Base-by-base conservation (phyloP, 805 yeast species). In the Pichia deserticola region DNA sequence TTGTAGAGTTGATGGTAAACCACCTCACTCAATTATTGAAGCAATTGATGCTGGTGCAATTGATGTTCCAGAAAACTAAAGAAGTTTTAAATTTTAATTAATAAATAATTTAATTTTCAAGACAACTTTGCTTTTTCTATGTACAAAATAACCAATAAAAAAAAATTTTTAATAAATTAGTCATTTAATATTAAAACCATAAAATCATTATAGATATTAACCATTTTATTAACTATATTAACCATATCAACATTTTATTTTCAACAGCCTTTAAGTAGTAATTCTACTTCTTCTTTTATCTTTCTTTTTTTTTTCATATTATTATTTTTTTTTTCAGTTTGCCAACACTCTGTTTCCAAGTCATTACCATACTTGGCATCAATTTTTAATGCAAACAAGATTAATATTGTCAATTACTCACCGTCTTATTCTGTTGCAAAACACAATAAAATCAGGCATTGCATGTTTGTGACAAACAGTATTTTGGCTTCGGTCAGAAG, bases 1-100 rank as follows among this genome's bases (percentile, higher is more conserved):
- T 70, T 90, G 97, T 81, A 90, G 97, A 79, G 97, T 93, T 72
- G 92, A 89, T 77, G 95, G 90, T 79, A 92, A 93, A 84, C 92
- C 92, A 84, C 97, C 99, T 66, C 98, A 93, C 75, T 97, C 87
- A 77, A 85, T 92, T 79, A 92, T 93, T 70, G 99, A 90, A 66
- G 97, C 92, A 75, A 93, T 93, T 75, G 83, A 92, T 81, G 92
- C 85, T 76, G 99, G 99, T 78, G 97, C 89, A 78, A 84, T 93
- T 72, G 98, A 92, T 74, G 75, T 33, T 40, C 87, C 88, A 76
- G 88, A 81, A 75, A 82, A 82, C 79, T 82, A 79, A 34, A 77
- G 62, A 66, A 30, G 32, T 30, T 30, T 30, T 30, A 30, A 30
- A 30, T 30, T n/a, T n/a, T n/a, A n/a, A 30, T 7, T 7, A 9